Base-by-base conservation (phyloP, 2,329 filamentous ascomycete species). In the Arachnopeziza araneosa region DNA sequence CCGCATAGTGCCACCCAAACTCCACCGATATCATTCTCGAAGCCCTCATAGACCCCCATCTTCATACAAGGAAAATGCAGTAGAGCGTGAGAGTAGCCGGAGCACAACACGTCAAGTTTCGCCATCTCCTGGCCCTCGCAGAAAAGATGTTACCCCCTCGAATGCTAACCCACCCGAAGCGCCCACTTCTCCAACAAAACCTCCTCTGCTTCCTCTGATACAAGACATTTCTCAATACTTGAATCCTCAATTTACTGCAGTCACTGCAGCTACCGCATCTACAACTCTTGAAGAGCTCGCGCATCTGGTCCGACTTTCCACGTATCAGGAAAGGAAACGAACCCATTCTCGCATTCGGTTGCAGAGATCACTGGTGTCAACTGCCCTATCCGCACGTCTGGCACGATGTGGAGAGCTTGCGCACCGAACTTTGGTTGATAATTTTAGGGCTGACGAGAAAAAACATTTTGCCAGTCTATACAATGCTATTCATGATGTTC, bases 311-410 rank as follows among this genome's bases (percentile, higher is more conserved):
- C 85, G 89, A 63, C 78, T 92, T 63, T 89, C 89, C 72, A 89
- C 87, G 69, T 91, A 92, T 73, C 90, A 93, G 75, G 87, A 91
- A 79, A 88, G 88, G 79, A 89, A 90, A 79, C 85, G 89, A 75
- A 80, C 83, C 65, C 87, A 88, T 71, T 89, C 87, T 52, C 83
- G 90, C 66, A 79, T 89, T 65, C 86, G 89, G 60, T 80, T 95
- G 57, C 88, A 92, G 72, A 82, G 87, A 70, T 89, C 84, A 70
- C 78, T 93, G 63, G 83, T 93, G 57, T 89, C 88, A 22, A 90
- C 87, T 51, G 89, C 89, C 49, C 78, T 92, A 61, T 90, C 87
- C 65, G 85, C 88, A 62, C 87, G 90, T 59, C 78, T 93, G 71
- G 86, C 87, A 67, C 84, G 88, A 66, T 90, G 87, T 68, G 87